These are phyloP conservation scores for Cercospora sp. DNA, from an alignment of 2,329 filamentous ascomycete species.

Conservation along the genomic window DNA sequence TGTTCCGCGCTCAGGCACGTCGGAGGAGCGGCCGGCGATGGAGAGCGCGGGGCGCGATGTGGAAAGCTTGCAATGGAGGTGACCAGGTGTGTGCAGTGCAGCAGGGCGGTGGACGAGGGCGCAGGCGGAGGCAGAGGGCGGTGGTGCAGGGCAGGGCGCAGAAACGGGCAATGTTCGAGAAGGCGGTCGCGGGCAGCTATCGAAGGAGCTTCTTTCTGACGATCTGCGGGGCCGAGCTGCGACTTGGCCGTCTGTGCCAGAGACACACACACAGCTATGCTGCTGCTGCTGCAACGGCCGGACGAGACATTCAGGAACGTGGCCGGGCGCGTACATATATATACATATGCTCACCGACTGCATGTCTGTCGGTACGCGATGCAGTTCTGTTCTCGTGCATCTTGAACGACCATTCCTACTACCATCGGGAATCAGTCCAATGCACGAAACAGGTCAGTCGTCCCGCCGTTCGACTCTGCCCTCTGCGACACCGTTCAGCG, in stretches of 20 bases:
- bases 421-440: background rate
- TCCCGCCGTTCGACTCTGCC: background rate
- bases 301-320: background rate
- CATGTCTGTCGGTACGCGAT: background rate
- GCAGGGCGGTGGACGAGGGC: background rate
- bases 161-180: constrained; percentile 17
- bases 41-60: background rate
- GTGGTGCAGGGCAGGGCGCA: background rate
- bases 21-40: background rate
- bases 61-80: background rate
- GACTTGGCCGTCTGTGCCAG: background rate
- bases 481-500: background rate
- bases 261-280: background rate
- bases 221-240: constrained; percentile 4
- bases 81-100: background rate
- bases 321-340: background rate
- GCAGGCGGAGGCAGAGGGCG: constrained; percentile 2
- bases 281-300: background rate
- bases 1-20: background rate
- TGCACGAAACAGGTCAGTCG: background rate
- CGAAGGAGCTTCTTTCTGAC: constrained; percentile 9
- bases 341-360: background rate
- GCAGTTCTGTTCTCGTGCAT: background rate
- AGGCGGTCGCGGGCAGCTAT: constrained; percentile 10
- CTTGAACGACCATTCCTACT: background rate